These are phyloP conservation scores for Linaria vulgaris DNA, from an alignment of 257 asterid genomes.

Conservation along the genomic window DNA sequence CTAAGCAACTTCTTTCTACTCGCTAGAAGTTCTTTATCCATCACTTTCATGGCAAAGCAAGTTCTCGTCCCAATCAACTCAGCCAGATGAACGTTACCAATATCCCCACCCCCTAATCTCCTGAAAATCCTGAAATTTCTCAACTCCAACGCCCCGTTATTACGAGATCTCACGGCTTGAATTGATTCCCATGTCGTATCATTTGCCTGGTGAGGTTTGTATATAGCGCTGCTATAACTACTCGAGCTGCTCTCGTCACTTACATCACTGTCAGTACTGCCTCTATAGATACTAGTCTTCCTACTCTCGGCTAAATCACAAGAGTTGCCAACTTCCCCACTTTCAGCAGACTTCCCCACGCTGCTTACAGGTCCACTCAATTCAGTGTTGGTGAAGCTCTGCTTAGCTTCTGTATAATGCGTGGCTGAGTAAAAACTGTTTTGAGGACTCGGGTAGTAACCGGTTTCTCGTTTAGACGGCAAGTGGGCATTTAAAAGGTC, in stretches of 20 bases:
- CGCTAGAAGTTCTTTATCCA: constrained; percentile 56
- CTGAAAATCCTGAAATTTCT: constrained; percentile 51
- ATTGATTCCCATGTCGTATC: constrained; percentile 68
- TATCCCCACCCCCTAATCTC: constrained; percentile 64
- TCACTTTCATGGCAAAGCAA: constrained; percentile 71
- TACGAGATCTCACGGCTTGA: constrained; percentile 49
- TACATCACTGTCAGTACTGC: constrained; percentile 52
- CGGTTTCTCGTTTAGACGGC: constrained; percentile 32
- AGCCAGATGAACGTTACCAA: constrained; percentile 56
- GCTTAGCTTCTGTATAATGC: constrained; percentile 52
- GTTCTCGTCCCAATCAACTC: constrained; percentile 57
- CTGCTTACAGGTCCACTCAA: constrained; percentile 44
- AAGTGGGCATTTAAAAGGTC: constrained; percentile 32
- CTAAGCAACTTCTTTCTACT: constrained; percentile 59
- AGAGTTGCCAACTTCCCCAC: constrained; percentile 47
- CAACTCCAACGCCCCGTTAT: constrained; percentile 43
- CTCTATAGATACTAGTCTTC: constrained; percentile 48
- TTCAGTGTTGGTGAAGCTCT: constrained; percentile 57
- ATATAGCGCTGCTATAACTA: constrained; percentile 42
- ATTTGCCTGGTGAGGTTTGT: constrained; percentile 64
- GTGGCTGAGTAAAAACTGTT: constrained; percentile 53
- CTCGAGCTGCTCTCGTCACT: constrained; percentile 68
- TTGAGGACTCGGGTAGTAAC: constrained; percentile 54
- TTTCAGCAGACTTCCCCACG: constrained; percentile 54
- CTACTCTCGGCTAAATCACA: constrained; percentile 48